Evolutionary conservation across 1,284 basidiomycete genomes (phyloP).

Genomic region (Stygiomarasmius scandens): DNA sequence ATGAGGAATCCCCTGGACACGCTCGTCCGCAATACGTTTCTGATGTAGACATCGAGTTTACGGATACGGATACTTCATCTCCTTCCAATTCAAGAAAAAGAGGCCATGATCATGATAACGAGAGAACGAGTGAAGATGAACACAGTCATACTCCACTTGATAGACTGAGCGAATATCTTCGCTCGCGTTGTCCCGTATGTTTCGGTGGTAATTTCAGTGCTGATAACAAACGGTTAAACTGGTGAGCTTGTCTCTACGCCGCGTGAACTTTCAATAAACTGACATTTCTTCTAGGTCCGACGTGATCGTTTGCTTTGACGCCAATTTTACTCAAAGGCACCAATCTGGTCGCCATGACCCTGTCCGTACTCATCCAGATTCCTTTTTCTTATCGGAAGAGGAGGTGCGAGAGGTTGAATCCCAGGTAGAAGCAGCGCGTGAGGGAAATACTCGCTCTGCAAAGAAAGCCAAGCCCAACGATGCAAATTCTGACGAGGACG

Average conservation of each 20-base stretch:
- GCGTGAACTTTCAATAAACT: not conserved
- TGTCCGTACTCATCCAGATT: not conserved
- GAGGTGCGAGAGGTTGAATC: not conserved
- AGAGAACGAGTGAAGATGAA: too few species aligned
- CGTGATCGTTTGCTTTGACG: slow-evolving; percentile 20
- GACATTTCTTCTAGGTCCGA: not conserved
- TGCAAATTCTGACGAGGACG: not conserved
- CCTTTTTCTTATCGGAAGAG: slow-evolving; percentile 12
- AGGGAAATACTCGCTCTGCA: not conserved
- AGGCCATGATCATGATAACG: too few species aligned
- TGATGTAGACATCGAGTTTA: slow-evolving; percentile 26
- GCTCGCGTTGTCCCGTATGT: slow-evolving; percentile 18
- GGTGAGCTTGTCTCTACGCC: not conserved
- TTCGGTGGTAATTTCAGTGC: slow-evolving; percentile 14
- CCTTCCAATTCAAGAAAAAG: too few species aligned
- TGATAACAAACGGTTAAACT: not conserved
- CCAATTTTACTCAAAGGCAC: slow-evolving; percentile 20
- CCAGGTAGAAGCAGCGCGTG: not conserved
- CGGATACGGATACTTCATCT: slow-evolving; percentile 16
- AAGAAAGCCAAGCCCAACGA: not conserved
- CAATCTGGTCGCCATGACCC: slow-evolving; percentile 10
- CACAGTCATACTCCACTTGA: not conserved
- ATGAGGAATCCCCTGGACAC: not conserved
- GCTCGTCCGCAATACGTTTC: slow-evolving; percentile 27
- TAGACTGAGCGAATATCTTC: slow-evolving; percentile 21